A percentile compares a stretch with the other conserved stretches of the same genome.
Evolutionary conservation across 2,329 filamentous ascomycete species (phyloP).

Genomic region (Pleurostoma richardsiae): DNA sequence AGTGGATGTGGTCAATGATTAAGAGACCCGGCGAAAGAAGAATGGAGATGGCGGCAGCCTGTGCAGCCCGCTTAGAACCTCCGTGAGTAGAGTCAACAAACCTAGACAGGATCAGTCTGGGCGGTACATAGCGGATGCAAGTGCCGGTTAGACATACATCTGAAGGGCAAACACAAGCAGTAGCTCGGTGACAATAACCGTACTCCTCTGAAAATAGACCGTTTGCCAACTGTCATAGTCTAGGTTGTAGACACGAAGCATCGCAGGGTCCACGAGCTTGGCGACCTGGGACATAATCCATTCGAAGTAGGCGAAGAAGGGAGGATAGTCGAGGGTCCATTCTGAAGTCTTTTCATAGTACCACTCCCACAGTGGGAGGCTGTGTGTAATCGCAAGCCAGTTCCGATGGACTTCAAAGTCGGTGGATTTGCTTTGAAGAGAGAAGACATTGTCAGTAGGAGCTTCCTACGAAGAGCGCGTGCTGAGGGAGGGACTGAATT

Average conservation of each 20-base stretch:
- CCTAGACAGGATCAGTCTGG: slow-evolving; percentile 31
- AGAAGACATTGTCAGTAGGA: slow-evolving; percentile 10
- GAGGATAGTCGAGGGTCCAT: slow-evolving; percentile 99
- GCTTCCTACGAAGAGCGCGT: not conserved
- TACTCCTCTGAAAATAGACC: slow-evolving; percentile 85
- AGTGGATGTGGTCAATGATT: slow-evolving; percentile 98
- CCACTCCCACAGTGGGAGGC: slow-evolving; percentile 81
- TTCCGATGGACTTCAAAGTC: slow-evolving; percentile 99
- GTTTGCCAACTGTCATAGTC: slow-evolving; percentile 91
- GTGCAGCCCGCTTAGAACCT: slow-evolving; percentile 66
- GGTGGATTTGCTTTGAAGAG: slow-evolving; percentile 75
- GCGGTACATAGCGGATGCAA: not conserved
- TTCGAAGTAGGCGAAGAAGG: slow-evolving; percentile 97
- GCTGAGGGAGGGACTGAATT: slow-evolving; percentile 27
- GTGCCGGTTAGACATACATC: slow-evolving; percentile 39
- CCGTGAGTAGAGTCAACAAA: slow-evolving; percentile 69
- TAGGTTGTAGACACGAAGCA: slow-evolving; percentile 78
- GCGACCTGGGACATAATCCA: slow-evolving; percentile 84
- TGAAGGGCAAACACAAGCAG: slow-evolving; percentile 79
- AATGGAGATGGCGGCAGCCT: slow-evolving; percentile 83
- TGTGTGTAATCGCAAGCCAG: slow-evolving; percentile 95
- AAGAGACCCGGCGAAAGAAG: slow-evolving; percentile 87
- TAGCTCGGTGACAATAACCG: slow-evolving; percentile 81
- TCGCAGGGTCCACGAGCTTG: slow-evolving; percentile 68
- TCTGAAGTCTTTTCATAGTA: slow-evolving; percentile 97